Evolutionary conservation across 2,329 filamentous ascomycete genomes (phyloP), one percentile per base, ranked within the genome.

Genomic region (Paraconiothyrium brasiliense): DNA sequence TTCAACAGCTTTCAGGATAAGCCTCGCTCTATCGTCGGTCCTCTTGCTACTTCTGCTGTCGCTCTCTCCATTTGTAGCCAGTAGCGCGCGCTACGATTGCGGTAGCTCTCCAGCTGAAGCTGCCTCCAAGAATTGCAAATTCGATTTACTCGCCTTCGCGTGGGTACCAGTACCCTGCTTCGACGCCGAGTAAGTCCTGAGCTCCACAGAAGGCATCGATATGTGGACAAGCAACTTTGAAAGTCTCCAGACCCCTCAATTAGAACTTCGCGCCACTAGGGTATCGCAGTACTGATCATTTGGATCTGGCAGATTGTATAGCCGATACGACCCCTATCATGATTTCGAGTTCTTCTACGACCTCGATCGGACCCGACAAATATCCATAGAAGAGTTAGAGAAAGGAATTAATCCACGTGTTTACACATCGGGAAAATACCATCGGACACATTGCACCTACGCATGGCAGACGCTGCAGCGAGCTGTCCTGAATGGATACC

Each of bases 381-480:
- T 44, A 44, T 22, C 41, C 8, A 22, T 44, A 4, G 41, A 44
- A 44, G 41, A 44, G 20, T 44, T 44, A 9, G 20, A 44, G 16
- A 44, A 44, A 22, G 41, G 41, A 16, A 44, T 44, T 3, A 44
- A 44, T 20, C 4, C 41, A 20, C 14, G 41, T n/a, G 41, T 44
- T 22, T 44, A 44, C 20, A 44, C 41, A 44, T 44, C 41, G 41
- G 41, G 41, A 9, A 22, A 9, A 22, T 44, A 44, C 20, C 41
- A 44, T 44, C 41, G 41, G 41, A 44, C 41, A 16, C 41, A 44
- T 44, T 44, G 41, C 13, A 44, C 41, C 16, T 44, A 44, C 20
- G 41, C 41, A 16, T 44, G 41, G 41, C 41, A 44, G 41, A 44
- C 41, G 41, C 41, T 44, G 41, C 41, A 44, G 41, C 14, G 41